Base-by-base conservation (phyloP, 108 stramenopile species). In the Fragilaria radians region DNA sequence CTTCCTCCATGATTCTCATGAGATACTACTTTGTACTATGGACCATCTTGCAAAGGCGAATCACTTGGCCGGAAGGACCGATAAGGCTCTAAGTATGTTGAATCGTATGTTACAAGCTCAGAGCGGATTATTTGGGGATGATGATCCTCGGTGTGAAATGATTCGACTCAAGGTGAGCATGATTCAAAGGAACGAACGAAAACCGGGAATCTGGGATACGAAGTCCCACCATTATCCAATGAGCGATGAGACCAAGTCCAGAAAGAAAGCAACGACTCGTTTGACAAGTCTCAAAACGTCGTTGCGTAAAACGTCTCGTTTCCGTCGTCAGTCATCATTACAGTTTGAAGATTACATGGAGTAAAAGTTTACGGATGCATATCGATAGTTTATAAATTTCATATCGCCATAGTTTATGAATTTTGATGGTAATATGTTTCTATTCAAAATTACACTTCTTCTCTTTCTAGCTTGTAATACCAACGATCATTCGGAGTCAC, bases 1-100 rank as follows among this genome's bases (percentile, higher is more conserved):
- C n/a, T 62, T 81, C n/a, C 56, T 81, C 51, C 55, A 60, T 22
- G 76, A 68, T 32, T 62, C 67, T n/a, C 57, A 77, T 30, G 56
- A 57, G 9, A 74, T 69, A 4, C 22, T 73, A 14, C 51, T 81
- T 32, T 63, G 74, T 5, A 73, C 76, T 9, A 81, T 81, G 75
- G 80, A 81, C 28, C 72, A 77, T 36, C 55, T 81, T 26, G 80
- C 69, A 14, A 49, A 68, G 28, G 68, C 72, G 0, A 72, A 81
- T 62, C 62, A 73, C 21, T 46, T 77, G 17, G 56, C 52, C 30
- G 80, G 74, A 28, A 49, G 62, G 11, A 63, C 62, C 26, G 59
- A 70, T 14, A 72, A 67, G 45, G 71, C 80, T 21, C 29, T 71
- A 26, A 61, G 57, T 67, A 66, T 77, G 64, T 0, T 54, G 32